Evolutionary conservation across 768 basidiomycete genomes (phyloP), one percentile per base, ranked within the genome.

Genomic region (Suillus bovinus): DNA sequence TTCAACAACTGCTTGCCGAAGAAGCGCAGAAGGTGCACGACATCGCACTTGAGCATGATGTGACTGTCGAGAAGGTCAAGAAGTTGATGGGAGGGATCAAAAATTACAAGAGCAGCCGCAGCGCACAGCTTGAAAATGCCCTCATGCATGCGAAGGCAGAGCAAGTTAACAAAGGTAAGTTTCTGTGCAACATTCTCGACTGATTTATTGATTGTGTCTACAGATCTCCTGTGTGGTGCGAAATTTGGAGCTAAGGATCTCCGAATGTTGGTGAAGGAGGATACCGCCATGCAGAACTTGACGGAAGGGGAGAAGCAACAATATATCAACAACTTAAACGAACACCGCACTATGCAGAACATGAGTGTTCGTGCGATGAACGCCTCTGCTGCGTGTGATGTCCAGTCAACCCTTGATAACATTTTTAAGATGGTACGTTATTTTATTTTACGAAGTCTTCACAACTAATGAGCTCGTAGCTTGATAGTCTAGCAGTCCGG

Each of bases 331-430:
- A 20, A 39, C 36, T 44, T 63, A 3, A 44, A 47, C 1, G n/a
- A 59, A 14, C 27, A n/a, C 31, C 46, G 24, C 0, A 33, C 41
- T 4, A n/a, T 44, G 0, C 39, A 50, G 7, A 47, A 38, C 4
- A 50, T 59, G 17, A 49, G 63, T n/a, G 27, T 54, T 16, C 20
- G 22, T 20, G 38, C 63, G 9, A 63, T 1, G 4, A 63, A 63
- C 20, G 24, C 50, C 22, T 60, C 63, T 8, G 60, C 63, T 13
- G 52, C 63, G 1, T 5, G n/a, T 1, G 63, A 63, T 61, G 50
- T 56, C 2, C 50, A 46, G 9, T 22, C 17, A 27, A 63, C 49
- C 0, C 10, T 47, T 11, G 42, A 62, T 17, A 22, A 14, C 11
- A 34, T 59, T 5, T 29, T 39, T 9, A 44, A 41, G 29, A 33